phyloP scores from a whole-genome alignment of 164 flowering plant species.

The Stephania japonica region DNA sequence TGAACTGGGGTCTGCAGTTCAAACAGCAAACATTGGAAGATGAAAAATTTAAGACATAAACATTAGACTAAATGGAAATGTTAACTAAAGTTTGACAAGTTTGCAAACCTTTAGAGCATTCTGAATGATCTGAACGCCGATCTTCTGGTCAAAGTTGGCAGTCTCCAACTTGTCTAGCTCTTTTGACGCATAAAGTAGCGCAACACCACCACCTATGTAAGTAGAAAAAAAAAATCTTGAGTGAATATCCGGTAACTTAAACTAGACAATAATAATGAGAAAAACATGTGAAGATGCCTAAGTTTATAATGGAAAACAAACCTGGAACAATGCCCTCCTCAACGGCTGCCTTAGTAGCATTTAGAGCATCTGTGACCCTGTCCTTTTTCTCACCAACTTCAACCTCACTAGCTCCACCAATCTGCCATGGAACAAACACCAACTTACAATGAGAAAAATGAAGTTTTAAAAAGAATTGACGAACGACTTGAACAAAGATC shows the following conservation, averaged over 20 bases:
- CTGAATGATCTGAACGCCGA: slow-evolving; percentile 96
- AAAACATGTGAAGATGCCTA: not conserved
- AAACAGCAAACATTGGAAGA: not conserved
- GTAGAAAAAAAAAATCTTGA: not conserved
- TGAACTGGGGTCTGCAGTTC: slow-evolving; percentile 68
- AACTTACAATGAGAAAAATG: not conserved
- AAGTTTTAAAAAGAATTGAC: not conserved
- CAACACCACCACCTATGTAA: slow-evolving; percentile 91
- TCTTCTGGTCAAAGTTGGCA: slow-evolving; percentile 94
- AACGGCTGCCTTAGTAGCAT: slow-evolving; percentile 97
- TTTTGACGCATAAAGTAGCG: slow-evolving; percentile 89
- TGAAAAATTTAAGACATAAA: not conserved
- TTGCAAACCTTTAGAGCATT: slow-evolving; percentile 76
- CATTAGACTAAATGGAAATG: not conserved
- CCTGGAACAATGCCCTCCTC: slow-evolving; percentile 95
- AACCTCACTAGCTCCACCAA: slow-evolving; percentile 97
- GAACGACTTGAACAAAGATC: not conserved
- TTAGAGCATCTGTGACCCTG: slow-evolving; percentile 90
- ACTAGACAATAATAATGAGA: not conserved
- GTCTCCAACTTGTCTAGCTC: slow-evolving; percentile 82
- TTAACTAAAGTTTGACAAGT: not conserved
- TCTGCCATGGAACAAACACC: slow-evolving; percentile 31
- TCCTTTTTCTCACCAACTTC: slow-evolving; percentile 97
- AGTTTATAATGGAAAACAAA: slow-evolving; percentile 13
- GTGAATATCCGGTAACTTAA: not conserved